phyloP scores from a whole-genome alignment of 2,329 filamentous ascomycete genomes.

The Anthostomella pinea region DNA sequence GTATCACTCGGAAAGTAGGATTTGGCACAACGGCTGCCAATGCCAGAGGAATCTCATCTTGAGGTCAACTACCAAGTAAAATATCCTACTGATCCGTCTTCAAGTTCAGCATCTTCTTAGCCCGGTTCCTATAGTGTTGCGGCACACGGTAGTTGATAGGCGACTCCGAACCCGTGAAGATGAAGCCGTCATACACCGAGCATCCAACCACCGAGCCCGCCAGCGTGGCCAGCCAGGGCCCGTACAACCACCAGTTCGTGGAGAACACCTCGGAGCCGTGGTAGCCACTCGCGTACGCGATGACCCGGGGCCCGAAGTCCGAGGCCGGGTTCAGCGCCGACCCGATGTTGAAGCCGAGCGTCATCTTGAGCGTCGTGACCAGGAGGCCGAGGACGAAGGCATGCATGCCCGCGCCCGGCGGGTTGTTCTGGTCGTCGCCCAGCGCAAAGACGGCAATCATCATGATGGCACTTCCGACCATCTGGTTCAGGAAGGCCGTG shows the following conservation, averaged over 20 bases:
- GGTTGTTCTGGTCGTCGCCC: constrained; percentile 37
- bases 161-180: constrained; percentile 28
- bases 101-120: constrained; percentile 8
- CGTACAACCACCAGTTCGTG: constrained; percentile 32
- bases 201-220: constrained; percentile 28
- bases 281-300: constrained; percentile 33
- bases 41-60: no score
- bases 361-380: constrained; percentile 34
- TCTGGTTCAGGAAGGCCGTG: constrained; percentile 34
- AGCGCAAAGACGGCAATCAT: constrained; percentile 35
- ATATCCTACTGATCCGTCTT: neutral
- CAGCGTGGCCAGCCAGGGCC: constrained; percentile 26
- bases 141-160: constrained; percentile 25
- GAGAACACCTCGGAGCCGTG: constrained; percentile 24
- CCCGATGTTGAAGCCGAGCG: constrained; percentile 35
- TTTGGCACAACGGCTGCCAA: no score
- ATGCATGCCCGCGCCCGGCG: constrained; percentile 36
- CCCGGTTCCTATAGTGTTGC: constrained; percentile 6
- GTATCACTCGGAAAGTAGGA: no score
- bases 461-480: constrained; percentile 33
- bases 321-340: constrained; percentile 36
- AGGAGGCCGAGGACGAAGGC: constrained; percentile 35
- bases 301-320: constrained; percentile 34
- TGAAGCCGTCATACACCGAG: constrained; percentile 29
- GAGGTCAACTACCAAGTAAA: no score